Conservation (phyloP, 2,329 filamentous ascomycete species). For the Lasiodiplodia citricola region DNA sequence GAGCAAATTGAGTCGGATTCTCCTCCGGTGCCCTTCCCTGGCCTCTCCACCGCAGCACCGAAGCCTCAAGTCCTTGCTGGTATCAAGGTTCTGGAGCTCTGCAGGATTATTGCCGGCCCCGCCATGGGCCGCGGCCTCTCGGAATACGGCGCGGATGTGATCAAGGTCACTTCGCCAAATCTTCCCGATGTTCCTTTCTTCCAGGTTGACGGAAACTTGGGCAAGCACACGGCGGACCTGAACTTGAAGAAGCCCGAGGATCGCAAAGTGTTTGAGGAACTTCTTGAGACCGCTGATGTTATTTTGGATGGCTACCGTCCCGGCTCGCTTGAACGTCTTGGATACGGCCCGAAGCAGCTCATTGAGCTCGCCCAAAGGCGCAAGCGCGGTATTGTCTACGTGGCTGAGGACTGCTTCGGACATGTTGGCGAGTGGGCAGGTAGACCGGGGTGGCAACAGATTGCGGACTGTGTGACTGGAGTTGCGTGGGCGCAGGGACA, state of each 20-base stretch:
- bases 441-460: constrained; percentile 74
- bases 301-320: constrained; percentile 74
- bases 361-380: constrained; percentile 59
- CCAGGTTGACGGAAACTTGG: constrained; percentile 74
- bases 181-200: constrained; percentile 76
- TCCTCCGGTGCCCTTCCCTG: constrained; percentile 54
- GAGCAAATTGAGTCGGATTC: constrained; percentile 58
- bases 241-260: constrained; percentile 64
- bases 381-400: constrained; percentile 69
- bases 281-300: constrained; percentile 68
- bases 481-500: constrained; percentile 67
- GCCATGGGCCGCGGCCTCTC: constrained; percentile 72
- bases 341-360: constrained; percentile 65
- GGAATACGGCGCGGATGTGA: constrained; percentile 76
- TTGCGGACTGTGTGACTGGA: constrained; percentile 69
- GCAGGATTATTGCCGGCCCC: constrained; percentile 77
- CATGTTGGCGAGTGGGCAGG: constrained; percentile 67
- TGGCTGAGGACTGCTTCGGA: constrained; percentile 75
- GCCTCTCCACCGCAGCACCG: constrained; percentile 44
- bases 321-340: constrained; percentile 66
- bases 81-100: constrained; percentile 75
- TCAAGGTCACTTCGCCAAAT: constrained; percentile 71
- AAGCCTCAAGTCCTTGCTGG: constrained; percentile 56
- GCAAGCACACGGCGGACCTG: constrained; percentile 69
- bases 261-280: constrained; percentile 60